phyloP scores from a whole-genome alignment of 2,329 filamentous ascomycete genomes.

The Alternaria brassicae region DNA sequence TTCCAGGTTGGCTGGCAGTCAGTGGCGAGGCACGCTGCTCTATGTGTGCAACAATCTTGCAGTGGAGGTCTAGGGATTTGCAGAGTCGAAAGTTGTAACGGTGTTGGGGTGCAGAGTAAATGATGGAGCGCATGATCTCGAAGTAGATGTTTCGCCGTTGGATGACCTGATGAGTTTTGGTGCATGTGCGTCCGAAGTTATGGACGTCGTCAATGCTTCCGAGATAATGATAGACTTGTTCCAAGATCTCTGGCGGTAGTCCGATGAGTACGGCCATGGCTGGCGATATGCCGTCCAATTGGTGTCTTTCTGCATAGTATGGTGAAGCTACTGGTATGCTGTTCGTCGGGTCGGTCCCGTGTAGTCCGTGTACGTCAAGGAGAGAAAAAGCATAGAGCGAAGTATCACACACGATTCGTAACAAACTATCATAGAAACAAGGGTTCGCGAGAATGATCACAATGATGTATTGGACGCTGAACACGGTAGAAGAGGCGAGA shows the following conservation, averaged over 20 bases:
- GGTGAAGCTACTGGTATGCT: not conserved
- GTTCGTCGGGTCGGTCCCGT: not conserved
- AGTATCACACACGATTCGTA: not conserved
- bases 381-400: not conserved
- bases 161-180: conserved; percentile 18
- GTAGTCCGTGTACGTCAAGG: not conserved
- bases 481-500: too few species aligned
- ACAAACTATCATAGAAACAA: not conserved
- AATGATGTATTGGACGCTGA: not conserved
- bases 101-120: conserved; percentile 23
- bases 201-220: conserved; percentile 40
- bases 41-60: conserved; percentile 26
- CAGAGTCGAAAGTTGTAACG: conserved; percentile 34
- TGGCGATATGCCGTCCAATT: not conserved
- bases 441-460: not conserved
- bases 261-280: conserved; percentile 21
- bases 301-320: not conserved
- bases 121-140: conserved; percentile 36
- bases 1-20: conserved; percentile 2
- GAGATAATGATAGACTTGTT: conserved; percentile 25
- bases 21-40: conserved; percentile 4
- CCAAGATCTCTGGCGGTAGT: conserved; percentile 29
- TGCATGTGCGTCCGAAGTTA: conserved; percentile 28
- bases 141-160: conserved; percentile 20
- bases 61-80: conserved; percentile 26